Evolutionary conservation across 1,284 basidiomycete species (phyloP).

Genomic region (Ustilago cynodontis): DNA sequence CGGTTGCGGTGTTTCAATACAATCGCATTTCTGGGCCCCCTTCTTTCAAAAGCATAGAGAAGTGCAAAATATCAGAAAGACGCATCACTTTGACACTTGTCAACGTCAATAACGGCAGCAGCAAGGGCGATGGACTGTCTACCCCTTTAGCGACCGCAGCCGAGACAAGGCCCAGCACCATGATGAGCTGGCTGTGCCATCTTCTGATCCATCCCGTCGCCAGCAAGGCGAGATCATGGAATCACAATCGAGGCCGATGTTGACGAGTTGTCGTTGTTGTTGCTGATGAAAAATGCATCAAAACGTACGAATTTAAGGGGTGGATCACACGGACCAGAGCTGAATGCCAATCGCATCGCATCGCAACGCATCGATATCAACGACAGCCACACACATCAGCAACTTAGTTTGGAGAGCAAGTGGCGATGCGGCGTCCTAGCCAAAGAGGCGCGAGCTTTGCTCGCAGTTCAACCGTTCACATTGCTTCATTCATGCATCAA

Average conservation of each 20-base stretch:
- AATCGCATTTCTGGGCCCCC: constrained; percentile 9
- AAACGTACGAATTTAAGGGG: not conserved
- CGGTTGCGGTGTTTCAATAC: constrained; percentile 23
- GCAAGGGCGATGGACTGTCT: constrained; percentile 4
- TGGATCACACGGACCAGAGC: constrained; percentile 4
- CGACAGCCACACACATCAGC: not conserved
- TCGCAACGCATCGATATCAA: no score
- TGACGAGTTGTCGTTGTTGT: no score
- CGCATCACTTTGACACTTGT: not conserved
- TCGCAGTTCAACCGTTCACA: not conserved
- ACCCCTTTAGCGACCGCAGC: not conserved
- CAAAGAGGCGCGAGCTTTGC: constrained; percentile 6
- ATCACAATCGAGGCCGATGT: no score
- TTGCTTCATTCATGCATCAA: constrained; percentile 1
- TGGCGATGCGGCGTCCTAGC: constrained; percentile 4
- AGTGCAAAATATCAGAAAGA: not conserved
- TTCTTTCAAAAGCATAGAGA: not conserved
- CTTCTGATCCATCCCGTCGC: not conserved
- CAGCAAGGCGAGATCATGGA: not conserved
- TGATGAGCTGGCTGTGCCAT: not conserved
- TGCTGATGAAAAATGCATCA: no score
- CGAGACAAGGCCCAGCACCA: constrained; percentile 11
- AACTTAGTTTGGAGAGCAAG: not conserved
- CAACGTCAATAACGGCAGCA: not conserved
- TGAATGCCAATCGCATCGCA: not conserved